Evolutionary conservation across 1,284 basidiomycete species (phyloP).

Genomic region (Ceratobasidium sp.): DNA sequence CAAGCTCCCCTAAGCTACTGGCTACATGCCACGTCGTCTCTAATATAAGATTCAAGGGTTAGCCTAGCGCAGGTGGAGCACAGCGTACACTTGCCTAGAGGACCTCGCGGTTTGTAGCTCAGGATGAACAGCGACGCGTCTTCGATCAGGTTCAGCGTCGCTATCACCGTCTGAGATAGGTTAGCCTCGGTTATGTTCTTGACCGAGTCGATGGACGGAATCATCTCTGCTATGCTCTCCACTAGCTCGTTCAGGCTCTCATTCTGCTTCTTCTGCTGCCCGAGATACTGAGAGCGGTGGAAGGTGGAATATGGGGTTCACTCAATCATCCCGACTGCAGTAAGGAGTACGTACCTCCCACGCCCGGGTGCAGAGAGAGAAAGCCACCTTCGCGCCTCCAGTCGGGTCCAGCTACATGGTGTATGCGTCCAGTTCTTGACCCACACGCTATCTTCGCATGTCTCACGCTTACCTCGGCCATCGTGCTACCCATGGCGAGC

Average conservation of each 20-base stretch:
- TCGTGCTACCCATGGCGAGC: neutral
- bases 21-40: neutral
- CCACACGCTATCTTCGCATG: no score
- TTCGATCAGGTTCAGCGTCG: slow-evolving; percentile 1
- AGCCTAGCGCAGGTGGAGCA: no score
- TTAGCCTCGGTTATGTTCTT: neutral
- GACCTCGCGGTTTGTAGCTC: neutral
- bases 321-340: no score
- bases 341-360: no score
- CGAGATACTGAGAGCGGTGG: neutral
- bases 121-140: slow-evolving; percentile 23
- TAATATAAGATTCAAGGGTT: neutral
- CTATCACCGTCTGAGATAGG: neutral
- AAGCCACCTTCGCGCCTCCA: no score
- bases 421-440: no score
- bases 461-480: slow-evolving; percentile 7
- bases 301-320: neutral
- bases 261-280: neutral
- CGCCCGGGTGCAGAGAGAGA: no score
- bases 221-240: neutral
- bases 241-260: neutral
- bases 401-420: no score
- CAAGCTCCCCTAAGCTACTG: neutral
- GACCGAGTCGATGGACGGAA: slow-evolving; percentile 4
- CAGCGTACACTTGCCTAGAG: neutral